Conservation (phyloP, 176 grass and related monocot genomes). For the Oryza glumipatula region DNA sequence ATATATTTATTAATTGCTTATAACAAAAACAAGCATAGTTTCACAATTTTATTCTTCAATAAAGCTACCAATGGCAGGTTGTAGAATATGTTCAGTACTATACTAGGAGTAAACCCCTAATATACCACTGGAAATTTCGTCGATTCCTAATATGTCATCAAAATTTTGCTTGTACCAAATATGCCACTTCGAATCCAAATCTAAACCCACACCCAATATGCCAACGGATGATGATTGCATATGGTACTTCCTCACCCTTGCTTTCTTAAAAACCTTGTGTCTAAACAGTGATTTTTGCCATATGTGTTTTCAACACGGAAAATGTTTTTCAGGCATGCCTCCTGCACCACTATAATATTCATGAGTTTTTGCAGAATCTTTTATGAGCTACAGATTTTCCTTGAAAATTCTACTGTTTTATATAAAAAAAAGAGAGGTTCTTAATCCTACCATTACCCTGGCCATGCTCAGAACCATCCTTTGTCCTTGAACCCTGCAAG, state of each 20-base stretch:
- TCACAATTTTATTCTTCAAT: not conserved
- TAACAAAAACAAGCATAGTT: conserved; percentile 28
- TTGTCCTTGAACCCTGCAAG: conserved; percentile 55
- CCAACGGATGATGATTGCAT: not conserved
- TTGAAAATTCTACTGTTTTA: not conserved
- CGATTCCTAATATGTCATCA: not conserved
- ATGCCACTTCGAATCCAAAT: not conserved
- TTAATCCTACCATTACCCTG: conserved; percentile 48
- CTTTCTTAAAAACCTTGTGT: not conserved
- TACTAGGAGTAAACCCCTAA: not conserved
- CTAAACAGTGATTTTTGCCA: not conserved
- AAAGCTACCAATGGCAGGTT: not conserved
- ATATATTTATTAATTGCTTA: conserved; percentile 2
- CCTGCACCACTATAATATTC: not conserved
- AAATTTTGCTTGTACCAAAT: not conserved
- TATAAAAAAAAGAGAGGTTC: not conserved
- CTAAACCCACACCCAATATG: not conserved
- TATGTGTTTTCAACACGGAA: not conserved
- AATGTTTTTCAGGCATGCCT: not conserved
- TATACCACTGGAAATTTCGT: not conserved
- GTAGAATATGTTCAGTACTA: conserved; percentile 1
- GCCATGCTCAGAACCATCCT: conserved; percentile 57
- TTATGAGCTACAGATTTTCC: not conserved
- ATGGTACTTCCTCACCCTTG: not conserved
- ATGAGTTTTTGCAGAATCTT: not conserved